Base-by-base conservation (phyloP, 2,329 filamentous ascomycete species). In the Aspergillus novofumigatus region DNA sequence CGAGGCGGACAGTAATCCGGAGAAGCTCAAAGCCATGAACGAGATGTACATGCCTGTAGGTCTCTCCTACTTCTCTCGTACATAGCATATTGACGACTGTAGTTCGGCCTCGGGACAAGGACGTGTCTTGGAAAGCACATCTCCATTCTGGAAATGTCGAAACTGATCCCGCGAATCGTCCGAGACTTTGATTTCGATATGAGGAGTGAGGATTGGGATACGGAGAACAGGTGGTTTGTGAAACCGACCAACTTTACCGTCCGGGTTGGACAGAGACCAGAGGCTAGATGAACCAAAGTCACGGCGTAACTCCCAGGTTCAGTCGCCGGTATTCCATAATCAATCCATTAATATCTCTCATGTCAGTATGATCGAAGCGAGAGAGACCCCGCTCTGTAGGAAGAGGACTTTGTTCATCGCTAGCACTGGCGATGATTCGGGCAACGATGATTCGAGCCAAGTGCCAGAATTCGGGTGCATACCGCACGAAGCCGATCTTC, bases 141-240 rank as follows among this genome's bases (percentile, higher is more conserved):
- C n/a, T 72, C 71, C 1, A 66, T 74, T 25, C 62, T 75, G 29
- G 72, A 75, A 45, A 74, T 75, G 64, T 69, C 68, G 0, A 75
- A 75, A 53, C 55, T 76, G 45, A 69, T 75, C 2, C 72, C 72
- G 0, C 64, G 67, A 4, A 52, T 74, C 1, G 53, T 75, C 8
- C 63, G 69, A 2, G 62, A 69, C 6, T 75, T 69, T 47, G 65
- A 69, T 11, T 67, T 71, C 17, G 17, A 14, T 38, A 7, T 6
- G 14, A 6, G 14, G 14, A 2, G 1, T 38, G 32, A 52, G n/a
- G 59, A 49, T 1, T 77, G 76, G 75, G 56, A 68, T 0, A 74
- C 72, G 5, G 57, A 66, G 32, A 78, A 77, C n/a, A 64, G 65
- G 35, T 78, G 74, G 75, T 78, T 79, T 62, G 74, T 78, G 1